A percentile compares a stretch with the other conserved stretches of the same genome.
Conservation (phyloP, 208 protist genomes). For the Angomonas desouzai region DNA sequence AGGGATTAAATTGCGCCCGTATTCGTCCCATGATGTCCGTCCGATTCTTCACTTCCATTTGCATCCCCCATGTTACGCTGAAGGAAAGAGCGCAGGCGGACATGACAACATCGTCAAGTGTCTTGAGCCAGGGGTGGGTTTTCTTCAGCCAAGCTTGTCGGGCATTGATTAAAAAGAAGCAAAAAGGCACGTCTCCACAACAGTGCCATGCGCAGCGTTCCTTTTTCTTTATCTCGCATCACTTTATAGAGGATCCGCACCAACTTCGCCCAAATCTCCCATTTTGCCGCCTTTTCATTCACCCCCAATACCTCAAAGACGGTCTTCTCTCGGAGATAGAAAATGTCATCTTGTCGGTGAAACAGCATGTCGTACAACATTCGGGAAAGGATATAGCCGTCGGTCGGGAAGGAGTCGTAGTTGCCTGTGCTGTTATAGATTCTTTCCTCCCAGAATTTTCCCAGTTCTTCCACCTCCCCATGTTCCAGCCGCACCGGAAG, state of each 20-base stretch:
- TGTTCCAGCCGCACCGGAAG: background rate
- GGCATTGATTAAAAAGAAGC: background rate
- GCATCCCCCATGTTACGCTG: constrained; percentile 3
- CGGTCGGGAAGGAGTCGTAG: background rate
- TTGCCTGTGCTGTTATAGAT: background rate
- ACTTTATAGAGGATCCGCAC: background rate
- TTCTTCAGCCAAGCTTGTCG: background rate
- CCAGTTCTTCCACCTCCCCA: background rate
- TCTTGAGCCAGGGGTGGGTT: background rate
- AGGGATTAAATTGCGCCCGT: background rate
- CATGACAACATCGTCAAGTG: background rate
- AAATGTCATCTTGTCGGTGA: background rate
- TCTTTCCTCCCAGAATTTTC: background rate
- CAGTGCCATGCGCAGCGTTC: background rate
- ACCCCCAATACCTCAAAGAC: background rate
- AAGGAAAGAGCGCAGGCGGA: background rate
- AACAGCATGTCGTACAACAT: background rate
- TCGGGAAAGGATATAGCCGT: background rate
- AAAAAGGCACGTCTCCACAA: constrained; percentile 1
- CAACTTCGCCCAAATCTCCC: background rate
- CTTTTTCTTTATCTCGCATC: background rate
- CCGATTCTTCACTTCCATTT: background rate
- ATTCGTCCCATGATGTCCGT: background rate
- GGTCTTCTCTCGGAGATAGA: background rate
- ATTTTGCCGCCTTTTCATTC: background rate